Base-by-base conservation (phyloP, 768 basidiomycete genomes). In the Chalciporus sphaerocephalus region DNA sequence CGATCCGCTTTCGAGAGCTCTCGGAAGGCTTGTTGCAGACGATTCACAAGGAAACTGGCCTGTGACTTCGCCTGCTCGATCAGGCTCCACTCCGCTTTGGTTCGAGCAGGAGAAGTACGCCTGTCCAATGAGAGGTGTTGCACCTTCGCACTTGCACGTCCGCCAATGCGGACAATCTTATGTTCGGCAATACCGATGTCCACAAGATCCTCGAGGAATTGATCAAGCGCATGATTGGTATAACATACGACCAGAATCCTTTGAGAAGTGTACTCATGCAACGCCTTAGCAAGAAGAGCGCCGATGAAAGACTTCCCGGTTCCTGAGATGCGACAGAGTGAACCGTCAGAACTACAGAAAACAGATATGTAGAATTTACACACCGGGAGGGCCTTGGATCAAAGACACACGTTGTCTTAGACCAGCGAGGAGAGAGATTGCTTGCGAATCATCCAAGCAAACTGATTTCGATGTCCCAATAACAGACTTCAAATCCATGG, bases 221-320 rank as follows among this genome's bases (percentile, higher is more conserved):
- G 79, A 49, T 87, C 85, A 0, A 87, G 73, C 0, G 85, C 85
- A 36, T 87, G 85, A 46, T 87, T 87, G 1, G 85, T 87, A 50
- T 78, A 86, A 51, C 83, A 85, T 15, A 84, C 79, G 1, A 86
- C 81, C 4, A 87, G 74, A 18, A 87, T 84, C 0, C 58, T 78
- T 40, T 71, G 67, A 0, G 53, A 15, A 0, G 76, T 75, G 42
- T 62, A 61, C 12, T 78, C 73, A 35, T 84, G 74, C 5, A 85
- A 60, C 4, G 74, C 65, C 52, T 85, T 86, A 0, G 81, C 82
- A 0, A 86, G 62, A 1, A 86, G 68, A 0, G 81, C 81, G 0
- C 85, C 85, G 18, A 87, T 79, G 55, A 85, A 85, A 0, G 83
- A 85, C 46, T 87, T 87, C 1, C 85, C 85, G 0, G 85, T 87